phyloP scores from a whole-genome alignment of 2,329 filamentous ascomycete genomes.

The Sporothrix pseudoabietina region DNA sequence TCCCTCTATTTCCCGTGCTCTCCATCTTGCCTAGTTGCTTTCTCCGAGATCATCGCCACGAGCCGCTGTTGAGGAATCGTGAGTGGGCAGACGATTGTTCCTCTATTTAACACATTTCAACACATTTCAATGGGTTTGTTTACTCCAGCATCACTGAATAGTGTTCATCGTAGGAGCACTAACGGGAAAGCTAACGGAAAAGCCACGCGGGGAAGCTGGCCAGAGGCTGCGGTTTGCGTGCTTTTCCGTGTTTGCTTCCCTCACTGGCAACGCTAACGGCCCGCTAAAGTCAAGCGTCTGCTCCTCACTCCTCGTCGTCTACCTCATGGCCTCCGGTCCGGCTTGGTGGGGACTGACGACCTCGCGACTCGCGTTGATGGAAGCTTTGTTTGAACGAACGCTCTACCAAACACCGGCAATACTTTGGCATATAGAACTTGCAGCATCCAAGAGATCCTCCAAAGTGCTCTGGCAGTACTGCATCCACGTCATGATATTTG shows the following conservation, averaged over 20 bases:
- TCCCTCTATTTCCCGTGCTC: too few species aligned
- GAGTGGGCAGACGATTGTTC: not conserved
- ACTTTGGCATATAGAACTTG: too few species aligned
- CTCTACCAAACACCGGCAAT: too few species aligned
- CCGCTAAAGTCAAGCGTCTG: not conserved
- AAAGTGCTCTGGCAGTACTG: too few species aligned
- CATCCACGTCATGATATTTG: not conserved
- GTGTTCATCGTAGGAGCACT: not conserved
- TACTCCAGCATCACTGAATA: not conserved
- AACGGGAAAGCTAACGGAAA: not conserved
- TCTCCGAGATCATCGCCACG: not conserved
- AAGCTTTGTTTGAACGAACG: too few species aligned
- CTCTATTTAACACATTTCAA: too few species aligned
- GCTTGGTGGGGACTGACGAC: too few species aligned
- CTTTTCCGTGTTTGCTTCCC: not conserved
- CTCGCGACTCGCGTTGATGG: too few species aligned
- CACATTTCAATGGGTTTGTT: not conserved
- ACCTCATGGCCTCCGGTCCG: not conserved
- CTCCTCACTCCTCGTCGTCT: too few species aligned
- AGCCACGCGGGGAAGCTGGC: not conserved
- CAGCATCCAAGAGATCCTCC: too few species aligned
- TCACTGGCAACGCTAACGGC: not conserved
- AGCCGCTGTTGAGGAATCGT: not conserved
- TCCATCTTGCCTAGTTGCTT: not conserved
- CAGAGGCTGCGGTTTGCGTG: not conserved